Base-by-base conservation (phyloP, 179 eudicot species). In the Drosera spatulata region DNA sequence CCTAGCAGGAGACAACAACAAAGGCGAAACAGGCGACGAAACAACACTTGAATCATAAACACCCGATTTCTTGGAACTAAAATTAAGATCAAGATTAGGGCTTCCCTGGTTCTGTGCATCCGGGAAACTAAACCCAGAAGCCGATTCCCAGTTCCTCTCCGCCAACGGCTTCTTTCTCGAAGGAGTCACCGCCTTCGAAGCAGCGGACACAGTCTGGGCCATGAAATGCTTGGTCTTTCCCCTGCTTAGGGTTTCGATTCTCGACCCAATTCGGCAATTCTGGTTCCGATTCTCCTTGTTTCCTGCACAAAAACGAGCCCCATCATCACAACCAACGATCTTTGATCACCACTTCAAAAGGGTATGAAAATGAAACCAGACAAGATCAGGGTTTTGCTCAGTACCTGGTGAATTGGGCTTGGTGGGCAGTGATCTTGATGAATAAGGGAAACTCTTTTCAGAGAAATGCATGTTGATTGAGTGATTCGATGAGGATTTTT, bases 141-240 rank as follows among this genome's bases (percentile, higher is more conserved):
- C 39, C 33, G 33, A 22, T 33, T 55, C 45, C 53, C 67, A 75
- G 15, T 80, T 77, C 38, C 75, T 72, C 45, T 77, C 85, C 3
- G 66, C 75, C 67, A 81, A 53, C 56, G 78, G 56, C 64, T 78
- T 81, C 73, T 64, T 78, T 61, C 67, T 70, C 33, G 33, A 22
- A 10, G 73, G 72, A 48, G 40, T 33, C 42, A 61, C 55, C 59
- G 67, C 78, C 61, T 73, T 79, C 3, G 75, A 67, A 61, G 77
- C 52, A 47, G 83, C 77, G 60, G 80, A 75, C 37, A 72, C 64
- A 5, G 83, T 79, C 37, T 79, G 73, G 49, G 68, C 56, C 84
- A 79, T 79, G 62, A 73, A 75, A 41, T 75, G 62, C 69, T 75
- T 79, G 37, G 37, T 55, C 22, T 39, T 39, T 49, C 55, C 45